Evolutionary conservation across 441 rosid genomes (phyloP), one percentile per base, ranked within the genome.

Genomic region (Breynia disticha): DNA sequence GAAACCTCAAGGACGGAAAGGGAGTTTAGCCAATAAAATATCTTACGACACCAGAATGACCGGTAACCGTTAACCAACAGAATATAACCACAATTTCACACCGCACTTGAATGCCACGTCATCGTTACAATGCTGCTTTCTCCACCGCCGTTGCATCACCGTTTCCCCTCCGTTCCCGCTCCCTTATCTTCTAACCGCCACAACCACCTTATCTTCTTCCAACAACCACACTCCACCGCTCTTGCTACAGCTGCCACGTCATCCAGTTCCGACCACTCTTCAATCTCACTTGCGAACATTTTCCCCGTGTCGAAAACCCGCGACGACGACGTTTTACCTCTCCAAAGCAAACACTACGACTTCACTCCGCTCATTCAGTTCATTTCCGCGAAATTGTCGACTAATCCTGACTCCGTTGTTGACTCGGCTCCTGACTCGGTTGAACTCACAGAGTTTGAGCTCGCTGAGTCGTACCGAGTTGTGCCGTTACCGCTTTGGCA

Each of bases 401-500:
- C 77, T 17, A 59, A 68, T 9, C 56, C 60, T 7, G 50, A 52
- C n/a, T 20, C 72, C 46, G 54, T 47, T 3, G 60, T 69, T 1
- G 66, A 47, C 19, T 46, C 77, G 12, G 55, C 76, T 7, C 80
- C 91, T 7, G 61, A 62, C 24, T 67, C 84, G 3, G 80, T 83
- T 1, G 83, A 80, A 55, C 70, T 78, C 0, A 45, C 68, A 1
- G 99, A 93, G 49, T 79, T 93, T 56, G 67, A 72, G 37, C 84
- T 93, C n/a, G 86, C 81, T 7, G 97, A 87, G 72, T 73, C 82
- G 17, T 93, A 86, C 78, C 68, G 85, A n/a, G 90, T 86, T n/a
- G 95, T 93, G 11, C 97, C 99, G 15, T 83, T 87, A 7, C 93
- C 95, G 0, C 79, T 82, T 35, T 93, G 99, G 99, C 97, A 89